Evolutionary conservation across 2,329 filamentous ascomycete species (phyloP), one percentile per base, ranked within the genome.

Genomic region (Ascochyta rabiei): DNA sequence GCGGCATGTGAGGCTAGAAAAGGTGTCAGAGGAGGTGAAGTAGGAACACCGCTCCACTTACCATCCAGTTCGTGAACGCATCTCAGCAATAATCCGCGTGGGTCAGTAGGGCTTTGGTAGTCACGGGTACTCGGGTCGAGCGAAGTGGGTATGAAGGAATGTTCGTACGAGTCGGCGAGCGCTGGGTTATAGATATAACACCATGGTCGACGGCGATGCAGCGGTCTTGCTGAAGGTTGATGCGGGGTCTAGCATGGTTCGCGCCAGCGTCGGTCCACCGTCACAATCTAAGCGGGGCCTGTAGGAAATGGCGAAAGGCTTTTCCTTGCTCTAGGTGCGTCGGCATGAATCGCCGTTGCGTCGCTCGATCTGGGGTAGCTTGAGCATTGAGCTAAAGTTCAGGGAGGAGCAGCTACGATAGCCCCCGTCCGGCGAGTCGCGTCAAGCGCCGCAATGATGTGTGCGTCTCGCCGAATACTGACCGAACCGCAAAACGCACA

Each of bases 1-100:
- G 53, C 83, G 82, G 75, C 83, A 86, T 62, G 82, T 86, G 57
- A 75, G 67, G 59, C 73, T 76, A 51, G 57, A 62, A 38, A 60
- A 61, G 30, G 47, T 48, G 52, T 52, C 42, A 46, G 38, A 34
- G 16, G 16, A 16, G 21, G 21, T 28, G 35, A 50, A 19, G 31
- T 31, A 42, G 26, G n/a, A 28, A 43, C 41, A 53, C 31, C 44
- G 49, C 24, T 56, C 26, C 18, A 64, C 70, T 63, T 68, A 69
- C 73, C 73, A 76, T 68, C 73, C 73, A 45, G 73, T 76, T 67
- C 73, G 68, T 66, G 73, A 76, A 56, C 73, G 72, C 73, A 76
- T 76, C 39, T 60, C 56, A 26, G 40, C 43, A 48, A 52, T 45
- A 47, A 37, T 52, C 18, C 57, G 48, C 21, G 60, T 63, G 63